Percentiles rank a stretch among this genome's conserved stretches.
These are phyloP conservation scores for Mycena sanguinolenta DNA, from an alignment of 768 basidiomycete species.

Conservation along the genomic window DNA sequence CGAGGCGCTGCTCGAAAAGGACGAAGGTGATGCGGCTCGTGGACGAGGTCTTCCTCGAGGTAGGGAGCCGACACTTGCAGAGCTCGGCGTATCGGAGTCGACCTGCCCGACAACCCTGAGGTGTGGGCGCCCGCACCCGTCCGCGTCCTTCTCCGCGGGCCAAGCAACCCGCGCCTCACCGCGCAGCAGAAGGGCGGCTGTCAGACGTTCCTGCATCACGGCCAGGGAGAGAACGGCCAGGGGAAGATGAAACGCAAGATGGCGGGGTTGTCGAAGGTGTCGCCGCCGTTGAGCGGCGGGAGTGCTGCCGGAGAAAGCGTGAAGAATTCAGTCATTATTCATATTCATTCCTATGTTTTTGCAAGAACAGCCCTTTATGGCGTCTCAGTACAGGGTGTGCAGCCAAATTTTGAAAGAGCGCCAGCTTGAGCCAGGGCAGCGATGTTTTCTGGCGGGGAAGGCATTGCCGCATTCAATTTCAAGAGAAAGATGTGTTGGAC, in stretches of 20 bases:
- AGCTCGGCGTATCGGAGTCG: constrained; percentile 60
- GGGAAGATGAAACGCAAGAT: constrained; percentile 19
- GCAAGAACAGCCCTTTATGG: too few relatives aligned
- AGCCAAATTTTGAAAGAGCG: too few relatives aligned
- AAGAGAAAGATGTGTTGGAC: too few relatives aligned
- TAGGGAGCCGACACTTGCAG: constrained; percentile 54
- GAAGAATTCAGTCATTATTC: too few relatives aligned
- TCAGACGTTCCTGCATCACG: neutral
- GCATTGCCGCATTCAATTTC: too few relatives aligned
- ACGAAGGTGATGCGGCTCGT: constrained; percentile 46
- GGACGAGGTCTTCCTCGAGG: constrained; percentile 37
- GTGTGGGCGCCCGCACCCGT: constrained; percentile 41
- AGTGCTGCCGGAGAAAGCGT: too few relatives aligned
- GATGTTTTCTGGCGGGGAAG: too few relatives aligned
- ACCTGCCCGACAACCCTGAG: constrained; percentile 65
- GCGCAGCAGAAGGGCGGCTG: constrained; percentile 55
- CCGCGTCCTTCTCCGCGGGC: constrained; percentile 47
- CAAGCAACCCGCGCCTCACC: constrained; percentile 41
- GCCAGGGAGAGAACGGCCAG: constrained; percentile 34
- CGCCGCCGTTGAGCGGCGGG: constrained; percentile 15
- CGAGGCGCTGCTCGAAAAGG: constrained; percentile 52
- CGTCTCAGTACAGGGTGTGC: too few relatives aligned
- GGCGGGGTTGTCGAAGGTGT: constrained; percentile 22
- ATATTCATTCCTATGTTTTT: neutral
- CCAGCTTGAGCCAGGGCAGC: too few relatives aligned